Evolutionary conservation across 75 land plant genomes (phyloP).

Genomic region (Pinus tabuliformis): DNA sequence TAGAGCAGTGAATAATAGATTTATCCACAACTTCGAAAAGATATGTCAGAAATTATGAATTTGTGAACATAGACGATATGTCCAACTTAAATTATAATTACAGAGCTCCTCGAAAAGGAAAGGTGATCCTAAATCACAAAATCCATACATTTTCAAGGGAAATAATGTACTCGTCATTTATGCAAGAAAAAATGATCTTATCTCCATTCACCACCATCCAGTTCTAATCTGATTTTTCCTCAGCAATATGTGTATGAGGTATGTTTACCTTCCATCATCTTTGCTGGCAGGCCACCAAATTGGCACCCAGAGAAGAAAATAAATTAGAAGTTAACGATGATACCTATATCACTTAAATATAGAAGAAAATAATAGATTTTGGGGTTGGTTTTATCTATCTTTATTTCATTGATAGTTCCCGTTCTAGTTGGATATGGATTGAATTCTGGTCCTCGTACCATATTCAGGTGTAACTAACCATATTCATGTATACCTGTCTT

Average conservation of each 20-base stretch:
- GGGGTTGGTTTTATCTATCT: too few relatives aligned
- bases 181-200: slow-evolving; percentile 75
- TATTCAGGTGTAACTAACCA: not conserved
- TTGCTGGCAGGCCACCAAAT: slow-evolving; percentile 87
- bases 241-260: slow-evolving; percentile 90
- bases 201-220: slow-evolving; percentile 94
- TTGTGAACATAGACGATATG: not conserved
- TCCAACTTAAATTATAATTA: not conserved
- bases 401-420: too few relatives aligned
- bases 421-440: not conserved
- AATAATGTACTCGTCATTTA: slow-evolving; percentile 82
- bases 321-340: too few relatives aligned
- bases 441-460: not conserved
- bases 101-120: not conserved
- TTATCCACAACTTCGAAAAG: not conserved
- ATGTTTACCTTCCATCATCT: slow-evolving; percentile 90
- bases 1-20: not conserved
- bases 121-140: not conserved
- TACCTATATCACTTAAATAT: too few relatives aligned
- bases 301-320: slow-evolving; percentile 1
- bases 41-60: not conserved
- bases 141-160: too few relatives aligned
- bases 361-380: too few relatives aligned
- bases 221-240: slow-evolving; percentile 84
- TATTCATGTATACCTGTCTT: not conserved